These are phyloP conservation scores for Penicillium antarcticum DNA, from an alignment of 495 filamentous ascomycete genomes.

Conservation along the genomic window DNA sequence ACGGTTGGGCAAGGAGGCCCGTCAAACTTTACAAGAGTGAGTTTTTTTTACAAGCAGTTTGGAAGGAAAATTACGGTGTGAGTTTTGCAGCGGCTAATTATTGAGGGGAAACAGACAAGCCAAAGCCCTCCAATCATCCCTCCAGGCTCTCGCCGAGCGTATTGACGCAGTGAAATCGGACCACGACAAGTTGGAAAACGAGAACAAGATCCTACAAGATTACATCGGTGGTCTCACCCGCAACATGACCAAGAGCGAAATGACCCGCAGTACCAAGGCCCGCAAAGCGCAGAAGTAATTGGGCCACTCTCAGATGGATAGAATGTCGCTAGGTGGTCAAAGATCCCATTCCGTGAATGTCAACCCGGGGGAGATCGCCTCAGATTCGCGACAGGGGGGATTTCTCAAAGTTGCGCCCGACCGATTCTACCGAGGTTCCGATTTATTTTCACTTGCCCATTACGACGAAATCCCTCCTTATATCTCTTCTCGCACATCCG, in stretches of 20 bases:
- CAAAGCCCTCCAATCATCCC: constrained; percentile 77
- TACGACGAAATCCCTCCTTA: not conserved
- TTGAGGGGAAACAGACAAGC: constrained; percentile 63
- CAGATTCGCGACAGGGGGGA: constrained; percentile 1
- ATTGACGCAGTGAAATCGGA: constrained; percentile 93
- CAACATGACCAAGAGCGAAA: constrained; percentile 51
- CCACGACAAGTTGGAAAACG: constrained; percentile 88
- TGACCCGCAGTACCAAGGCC: constrained; percentile 42
- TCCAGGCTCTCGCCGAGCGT: constrained; percentile 82
- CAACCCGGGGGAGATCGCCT: constrained; percentile 1
- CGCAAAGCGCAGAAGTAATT: constrained; percentile 45
- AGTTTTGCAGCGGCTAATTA: not conserved
- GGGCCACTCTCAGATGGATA: not conserved
- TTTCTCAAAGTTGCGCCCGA: constrained; percentile 2
- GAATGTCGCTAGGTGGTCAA: constrained; percentile 4
- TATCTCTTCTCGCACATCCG: constrained; percentile 5
- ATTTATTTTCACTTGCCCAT: not conserved
- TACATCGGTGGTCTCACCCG: constrained; percentile 59
- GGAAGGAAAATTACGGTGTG: not conserved
- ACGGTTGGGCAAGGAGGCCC: constrained; percentile 75
- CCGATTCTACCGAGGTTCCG: not conserved
- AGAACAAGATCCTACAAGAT: constrained; percentile 93
- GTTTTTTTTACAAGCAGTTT: constrained; percentile 22
- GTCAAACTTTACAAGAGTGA: constrained; percentile 62
- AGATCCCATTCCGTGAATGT: constrained; percentile 2